Conservation (phyloP, 2,329 filamentous ascomycete genomes). For the Neofusicoccum sp. region DNA sequence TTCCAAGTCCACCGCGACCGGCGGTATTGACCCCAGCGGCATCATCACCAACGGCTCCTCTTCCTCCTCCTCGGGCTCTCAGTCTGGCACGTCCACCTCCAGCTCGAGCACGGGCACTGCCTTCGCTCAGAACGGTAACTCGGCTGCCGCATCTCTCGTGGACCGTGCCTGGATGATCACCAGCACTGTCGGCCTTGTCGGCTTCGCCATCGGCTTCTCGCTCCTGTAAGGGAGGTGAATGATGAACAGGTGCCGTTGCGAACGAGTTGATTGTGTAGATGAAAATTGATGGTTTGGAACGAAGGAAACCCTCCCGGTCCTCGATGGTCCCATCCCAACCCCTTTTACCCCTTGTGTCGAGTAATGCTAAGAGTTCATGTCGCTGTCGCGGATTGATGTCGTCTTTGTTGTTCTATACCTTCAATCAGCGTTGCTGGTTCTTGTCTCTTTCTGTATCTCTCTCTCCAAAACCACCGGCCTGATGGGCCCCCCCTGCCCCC, state of each 20-base stretch:
- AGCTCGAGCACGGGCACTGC: neutral
- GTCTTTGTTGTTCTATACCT: conserved; percentile 11
- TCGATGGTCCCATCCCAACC: neutral
- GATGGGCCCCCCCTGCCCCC: neutral
- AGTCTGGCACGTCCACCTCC: neutral
- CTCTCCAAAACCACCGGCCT: neutral
- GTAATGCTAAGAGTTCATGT: neutral
- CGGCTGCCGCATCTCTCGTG: neutral
- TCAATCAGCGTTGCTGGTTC: conserved; percentile 13
- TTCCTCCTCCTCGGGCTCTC: neutral
- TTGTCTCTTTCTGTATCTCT: neutral
- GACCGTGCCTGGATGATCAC: conserved; percentile 8
- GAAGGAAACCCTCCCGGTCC: conserved; percentile 1
- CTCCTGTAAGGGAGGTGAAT: conserved; percentile 10
- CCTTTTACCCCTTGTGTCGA: neutral
- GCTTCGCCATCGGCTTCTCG: conserved; percentile 17
- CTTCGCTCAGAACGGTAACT: conserved; percentile 11
- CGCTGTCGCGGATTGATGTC: conserved; percentile 10
- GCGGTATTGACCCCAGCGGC: neutral
- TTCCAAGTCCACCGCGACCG: neutral
- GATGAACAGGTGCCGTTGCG: neutral
- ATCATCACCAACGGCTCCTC: neutral
- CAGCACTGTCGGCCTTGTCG: conserved; percentile 4
- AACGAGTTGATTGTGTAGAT: conserved; percentile 5
- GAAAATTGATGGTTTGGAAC: conserved; percentile 4